Percentiles rank a stretch among this genome's conserved stretches.
Evolutionary conservation across 2,329 filamentous ascomycete genomes (phyloP).

Genomic region (Harringtonia lauricola): DNA sequence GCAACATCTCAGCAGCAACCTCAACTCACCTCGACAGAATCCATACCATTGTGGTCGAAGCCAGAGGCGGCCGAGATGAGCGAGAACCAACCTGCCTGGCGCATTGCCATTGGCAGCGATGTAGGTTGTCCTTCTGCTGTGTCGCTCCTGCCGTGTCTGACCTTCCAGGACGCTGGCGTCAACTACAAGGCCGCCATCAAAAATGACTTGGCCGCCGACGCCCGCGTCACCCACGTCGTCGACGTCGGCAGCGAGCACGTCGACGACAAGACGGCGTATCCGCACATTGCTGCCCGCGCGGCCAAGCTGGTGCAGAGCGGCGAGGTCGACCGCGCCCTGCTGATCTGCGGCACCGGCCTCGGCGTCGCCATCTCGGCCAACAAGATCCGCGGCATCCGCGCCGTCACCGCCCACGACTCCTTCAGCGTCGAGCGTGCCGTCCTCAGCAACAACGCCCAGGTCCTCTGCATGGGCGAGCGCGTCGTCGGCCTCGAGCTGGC

Average conservation of each 20-base stretch:
- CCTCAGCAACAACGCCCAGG: slow-evolving; percentile 77
- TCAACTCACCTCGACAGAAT: no score
- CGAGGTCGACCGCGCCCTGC: slow-evolving; percentile 45
- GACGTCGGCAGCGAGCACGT: slow-evolving; percentile 62
- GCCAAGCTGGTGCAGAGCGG: slow-evolving; percentile 11
- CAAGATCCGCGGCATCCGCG: slow-evolving; percentile 73
- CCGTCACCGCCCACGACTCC: slow-evolving; percentile 82
- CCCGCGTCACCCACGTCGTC: slow-evolving; percentile 54
- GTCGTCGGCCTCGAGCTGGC: slow-evolving; percentile 76
- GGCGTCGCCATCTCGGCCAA: slow-evolving; percentile 85
- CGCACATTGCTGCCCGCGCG: slow-evolving; percentile 44
- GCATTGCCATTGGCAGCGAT: slow-evolving; percentile 42
- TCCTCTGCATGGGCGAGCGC: slow-evolving; percentile 75
- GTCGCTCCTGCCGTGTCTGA: background rate
- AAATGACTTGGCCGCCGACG: slow-evolving; percentile 55
- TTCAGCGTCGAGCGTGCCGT: slow-evolving; percentile 75
- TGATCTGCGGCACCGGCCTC: slow-evolving; percentile 79
- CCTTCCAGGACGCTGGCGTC: slow-evolving; percentile 44
- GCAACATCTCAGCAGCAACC: no score
- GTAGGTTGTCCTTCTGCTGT: slow-evolving; percentile 21
- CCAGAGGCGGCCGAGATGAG: no score
- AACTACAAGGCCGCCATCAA: slow-evolving; percentile 72
- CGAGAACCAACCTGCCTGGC: slow-evolving; percentile 36
- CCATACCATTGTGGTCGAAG: no score
- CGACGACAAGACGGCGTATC: slow-evolving; percentile 71